These are phyloP conservation scores for Lentinula detonsa DNA, from an alignment of 768 basidiomycete species.

Conservation along the genomic window DNA sequence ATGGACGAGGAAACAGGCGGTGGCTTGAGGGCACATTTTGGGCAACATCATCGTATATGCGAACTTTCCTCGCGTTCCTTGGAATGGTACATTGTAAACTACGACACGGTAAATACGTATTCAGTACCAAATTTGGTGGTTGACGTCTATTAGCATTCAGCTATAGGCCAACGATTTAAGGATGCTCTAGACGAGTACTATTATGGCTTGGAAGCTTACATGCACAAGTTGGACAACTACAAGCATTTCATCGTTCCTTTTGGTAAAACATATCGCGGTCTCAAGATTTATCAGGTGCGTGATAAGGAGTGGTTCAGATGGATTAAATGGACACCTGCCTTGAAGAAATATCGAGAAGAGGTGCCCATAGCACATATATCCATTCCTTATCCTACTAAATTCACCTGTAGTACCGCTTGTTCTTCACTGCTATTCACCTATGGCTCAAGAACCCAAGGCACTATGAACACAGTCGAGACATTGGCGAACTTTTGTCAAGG, in stretches of 20 bases:
- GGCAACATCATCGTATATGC: neutral
- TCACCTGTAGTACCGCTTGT: conserved; percentile 3
- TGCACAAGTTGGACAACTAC: neutral
- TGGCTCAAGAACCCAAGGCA: conserved; percentile 6
- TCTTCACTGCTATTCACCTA: conserved; percentile 4
- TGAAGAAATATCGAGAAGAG: neutral
- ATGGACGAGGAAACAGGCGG: neutral
- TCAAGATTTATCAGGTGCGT: neutral
- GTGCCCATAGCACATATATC: neutral
- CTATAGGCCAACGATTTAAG: neutral
- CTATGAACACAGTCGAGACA: neutral
- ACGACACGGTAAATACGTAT: neutral
- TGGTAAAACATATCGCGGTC: neutral
- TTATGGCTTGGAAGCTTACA: neutral
- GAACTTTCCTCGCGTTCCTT: neutral
- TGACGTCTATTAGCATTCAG: neutral
- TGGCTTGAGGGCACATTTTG: neutral
- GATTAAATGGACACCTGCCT: neutral
- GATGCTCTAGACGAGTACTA: conserved; percentile 2
- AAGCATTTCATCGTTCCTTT: conserved; percentile 3
- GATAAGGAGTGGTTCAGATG: conserved; percentile 2
- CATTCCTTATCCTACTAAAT: neutral
- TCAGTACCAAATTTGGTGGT: neutral
- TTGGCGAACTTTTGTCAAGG: conserved; percentile 1
- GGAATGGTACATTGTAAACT: neutral